Conservation (phyloP, 257 asterid genomes). For the Solanum verrucosum region DNA sequence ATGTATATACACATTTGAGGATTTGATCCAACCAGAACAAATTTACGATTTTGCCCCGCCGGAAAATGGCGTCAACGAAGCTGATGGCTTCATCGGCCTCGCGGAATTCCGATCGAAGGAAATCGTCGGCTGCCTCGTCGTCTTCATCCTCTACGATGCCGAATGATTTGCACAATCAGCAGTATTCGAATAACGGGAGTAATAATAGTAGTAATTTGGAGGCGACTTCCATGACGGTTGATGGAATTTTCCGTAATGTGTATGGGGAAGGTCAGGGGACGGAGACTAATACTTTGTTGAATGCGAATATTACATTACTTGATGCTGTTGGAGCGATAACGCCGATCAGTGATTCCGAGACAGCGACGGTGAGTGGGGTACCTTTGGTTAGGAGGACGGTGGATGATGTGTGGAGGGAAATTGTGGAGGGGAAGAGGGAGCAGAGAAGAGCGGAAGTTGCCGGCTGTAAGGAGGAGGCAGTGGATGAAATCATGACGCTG, state of each 20-base stretch:
- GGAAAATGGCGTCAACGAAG: slow-evolving; percentile 26
- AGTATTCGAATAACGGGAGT: background rate
- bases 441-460: slow-evolving; percentile 13
- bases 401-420: slow-evolving; percentile 96
- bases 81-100: slow-evolving; percentile 25
- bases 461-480: slow-evolving; percentile 27
- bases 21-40: background rate
- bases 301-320: slow-evolving; percentile 29
- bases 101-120: slow-evolving; percentile 22
- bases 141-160: slow-evolving; percentile 3
- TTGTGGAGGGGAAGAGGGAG: slow-evolving; percentile 61
- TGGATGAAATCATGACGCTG: slow-evolving; percentile 75
- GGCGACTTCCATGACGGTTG: slow-evolving; percentile 7
- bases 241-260: slow-evolving; percentile 10
- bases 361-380: background rate
- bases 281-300: slow-evolving; percentile 26
- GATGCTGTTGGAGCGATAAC: slow-evolving; percentile 48
- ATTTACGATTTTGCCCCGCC: background rate
- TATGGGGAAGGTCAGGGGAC: slow-evolving; percentile 6
- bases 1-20: background rate
- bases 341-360: slow-evolving; percentile 31
- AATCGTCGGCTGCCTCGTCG: slow-evolving; percentile 1
- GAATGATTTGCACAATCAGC: background rate
- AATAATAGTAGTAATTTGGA: slow-evolving; percentile 5
- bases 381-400: slow-evolving; percentile 39